Base-by-base conservation (phyloP, 371 early-diverging fungal genomes). In the Conidiobolus incongruus region DNA sequence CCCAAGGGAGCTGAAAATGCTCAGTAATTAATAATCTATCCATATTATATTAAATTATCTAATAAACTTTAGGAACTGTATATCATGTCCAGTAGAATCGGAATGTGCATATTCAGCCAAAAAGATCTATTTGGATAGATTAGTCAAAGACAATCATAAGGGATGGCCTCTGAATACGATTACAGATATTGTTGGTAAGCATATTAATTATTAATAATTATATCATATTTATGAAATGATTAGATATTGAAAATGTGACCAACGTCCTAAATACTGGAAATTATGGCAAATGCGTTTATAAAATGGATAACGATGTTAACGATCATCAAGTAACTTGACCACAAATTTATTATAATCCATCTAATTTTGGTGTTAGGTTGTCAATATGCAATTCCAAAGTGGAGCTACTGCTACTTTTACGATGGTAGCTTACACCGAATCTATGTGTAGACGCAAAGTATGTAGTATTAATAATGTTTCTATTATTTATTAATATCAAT, bases 271-370 rank as follows among this genome's bases (percentile, higher is more conserved):
- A 42, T 34, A 55, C 21, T 35, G 71, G 65, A 2, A 61, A 60
- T 0, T 74, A 74, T 46, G 75, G 72, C 12, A 44, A 49, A 12
- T 74, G 75, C 42, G 72, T 72, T 10, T 72, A 70, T 47, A 68
- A 72, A 48, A 52, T 46, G 40, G 66, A 68, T 53, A 74, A 74
- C 38, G 66, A 74, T 46, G 75, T 74, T 8, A 56, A 55, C 29
- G 72, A 74, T 47, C 50, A 72, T 45, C 71, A 74, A 37, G 63
- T 66, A 19, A 43, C 11, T 12, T 17, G 17, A 7, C 4, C 1
- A 1, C 7, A 15, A 21, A 6, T 5, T 16, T 12, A 22, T 16
- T 23, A 20, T 15, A 8, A 22, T 20, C 1, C 6, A 34, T 37
- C 13, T 32, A 35, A 6, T 39, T 32, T 10, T 32, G 35, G 21